Evolutionary conservation across 139 green algal genomes (phyloP).

Genomic region (Coelastrella sp.): DNA sequence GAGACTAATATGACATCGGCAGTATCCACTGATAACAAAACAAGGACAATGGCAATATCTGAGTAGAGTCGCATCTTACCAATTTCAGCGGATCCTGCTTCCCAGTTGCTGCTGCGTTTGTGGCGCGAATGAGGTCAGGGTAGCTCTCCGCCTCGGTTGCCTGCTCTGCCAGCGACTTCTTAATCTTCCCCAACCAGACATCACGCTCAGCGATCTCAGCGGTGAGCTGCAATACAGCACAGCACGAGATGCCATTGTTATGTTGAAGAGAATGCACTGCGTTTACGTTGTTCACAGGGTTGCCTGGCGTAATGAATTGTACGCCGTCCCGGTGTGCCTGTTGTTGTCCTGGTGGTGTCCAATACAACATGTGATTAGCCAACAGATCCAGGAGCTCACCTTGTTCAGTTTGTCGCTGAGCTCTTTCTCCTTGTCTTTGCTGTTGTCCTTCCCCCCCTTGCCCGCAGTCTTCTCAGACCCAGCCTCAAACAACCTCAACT

Average conservation of each 20-base stretch:
- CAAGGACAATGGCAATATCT: no score
- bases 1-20: no score
- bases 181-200: neutral
- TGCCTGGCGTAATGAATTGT: no score
- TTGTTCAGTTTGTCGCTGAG: neutral
- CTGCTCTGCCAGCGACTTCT: neutral
- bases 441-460: constrained; percentile 30
- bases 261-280: neutral
- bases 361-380: no score
- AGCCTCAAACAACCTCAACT: neutral
- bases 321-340: no score
- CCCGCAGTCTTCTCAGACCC: neutral
- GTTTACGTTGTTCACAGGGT: no score
- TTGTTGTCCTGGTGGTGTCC: no score
- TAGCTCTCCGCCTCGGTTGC: constrained; percentile 13
- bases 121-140: neutral
- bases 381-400: neutral
- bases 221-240: neutral
- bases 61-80: no score
- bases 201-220: neutral
- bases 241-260: neutral
- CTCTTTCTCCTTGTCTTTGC: constrained; percentile 1
- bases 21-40: no score
- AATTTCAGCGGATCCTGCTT: neutral
- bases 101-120: neutral